A percentile compares a stretch with the other conserved stretches of the same genome.
Conservation (phyloP, 208 protist genomes). For the Crithidia sp. region DNA sequence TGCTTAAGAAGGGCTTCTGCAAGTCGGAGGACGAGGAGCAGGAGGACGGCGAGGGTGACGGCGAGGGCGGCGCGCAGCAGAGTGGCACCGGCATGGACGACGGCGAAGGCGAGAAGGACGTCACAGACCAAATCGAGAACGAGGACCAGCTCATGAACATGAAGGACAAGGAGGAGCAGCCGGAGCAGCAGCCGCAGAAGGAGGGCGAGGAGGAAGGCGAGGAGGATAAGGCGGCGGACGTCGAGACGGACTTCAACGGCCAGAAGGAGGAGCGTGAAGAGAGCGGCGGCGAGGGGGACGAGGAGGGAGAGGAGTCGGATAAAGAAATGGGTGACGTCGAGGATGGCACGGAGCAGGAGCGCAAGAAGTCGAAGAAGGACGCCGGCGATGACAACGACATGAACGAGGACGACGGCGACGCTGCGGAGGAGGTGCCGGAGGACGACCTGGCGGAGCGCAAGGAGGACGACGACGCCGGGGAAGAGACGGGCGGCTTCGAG, state of each 20-base stretch:
- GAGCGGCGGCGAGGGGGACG: conserved; percentile 74
- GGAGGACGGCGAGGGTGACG: conserved; percentile 73
- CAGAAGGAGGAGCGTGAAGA: conserved; percentile 84
- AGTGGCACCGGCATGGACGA: conserved; percentile 99
- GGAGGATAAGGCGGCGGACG: conserved; percentile 91
- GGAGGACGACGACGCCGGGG: conserved; percentile 23
- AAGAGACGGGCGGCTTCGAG: neutral
- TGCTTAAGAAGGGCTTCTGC: conserved; percentile 96
- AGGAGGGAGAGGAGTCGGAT: conserved; percentile 72
- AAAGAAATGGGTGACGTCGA: conserved; percentile 91
- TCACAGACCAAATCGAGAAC: conserved; percentile 98
- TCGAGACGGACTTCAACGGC: conserved; percentile 84
- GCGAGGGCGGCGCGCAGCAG: conserved; percentile 72
- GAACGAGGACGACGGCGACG: conserved; percentile 74
- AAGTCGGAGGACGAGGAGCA: conserved; percentile 87
- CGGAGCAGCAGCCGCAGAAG: conserved; percentile 68
- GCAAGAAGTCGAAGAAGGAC: conserved; percentile 82
- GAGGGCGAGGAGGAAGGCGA: conserved; percentile 81
- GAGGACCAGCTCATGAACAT: conserved; percentile 95
- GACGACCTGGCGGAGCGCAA: conserved; percentile 72
- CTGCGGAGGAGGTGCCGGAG: conserved; percentile 83
- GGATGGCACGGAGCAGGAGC: conserved; percentile 84
- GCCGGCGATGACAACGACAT: conserved; percentile 77
- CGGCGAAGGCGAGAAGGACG: conserved; percentile 98
- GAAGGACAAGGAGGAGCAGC: conserved; percentile 92